Base-by-base conservation (phyloP, 106 monocot species). In the Allium cepa region DNA sequence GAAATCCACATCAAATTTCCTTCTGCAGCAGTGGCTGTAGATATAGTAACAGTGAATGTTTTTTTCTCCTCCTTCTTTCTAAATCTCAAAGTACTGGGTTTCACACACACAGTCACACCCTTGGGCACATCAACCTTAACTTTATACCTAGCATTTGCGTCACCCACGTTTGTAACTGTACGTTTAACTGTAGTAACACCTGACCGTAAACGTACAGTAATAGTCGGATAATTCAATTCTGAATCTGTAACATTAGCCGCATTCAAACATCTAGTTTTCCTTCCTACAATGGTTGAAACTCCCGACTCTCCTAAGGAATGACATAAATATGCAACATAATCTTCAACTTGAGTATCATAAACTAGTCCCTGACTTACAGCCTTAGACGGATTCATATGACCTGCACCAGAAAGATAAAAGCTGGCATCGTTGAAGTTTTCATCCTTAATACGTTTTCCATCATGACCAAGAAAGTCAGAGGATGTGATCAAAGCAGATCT, bases 211-310 rank as follows among this genome's bases (percentile, higher is more conserved):
- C 60, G 17, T 8, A 84, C 63, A 1, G 60, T 51, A 0, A 84
- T 63, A 15, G 83, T 60, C 5, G 84, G 84, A 57, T 80, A 84
- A 55, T 84, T 84, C 11, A 84, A 67, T 9, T 80, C 80, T 1
- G 22, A 72, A 49, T 70, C 67, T 2, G 26, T 57, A 4, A 73
- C 69, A 16, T 63, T 14, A 11, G 45, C 9, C 0, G 58, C 14
- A 3, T 13, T 8, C 9, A 53, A 50, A 59, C 81, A 81, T 50
- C 47, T 53, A 10, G 52, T 53, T 10, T 53, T 53, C 10, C 0
- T 10, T 9, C 62, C 53, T 10, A 11, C 57, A 18, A 70, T 60
- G 11, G 28, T 17, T 8, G 7, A 11, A 3, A 62, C 48, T 8
- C 45, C 47, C 1, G 17, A 69, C 4, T 67, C 69, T 4, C 57